These are phyloP conservation scores for Flueggea neowawraea DNA, from an alignment of 441 rosid genomes.

Conservation along the genomic window DNA sequence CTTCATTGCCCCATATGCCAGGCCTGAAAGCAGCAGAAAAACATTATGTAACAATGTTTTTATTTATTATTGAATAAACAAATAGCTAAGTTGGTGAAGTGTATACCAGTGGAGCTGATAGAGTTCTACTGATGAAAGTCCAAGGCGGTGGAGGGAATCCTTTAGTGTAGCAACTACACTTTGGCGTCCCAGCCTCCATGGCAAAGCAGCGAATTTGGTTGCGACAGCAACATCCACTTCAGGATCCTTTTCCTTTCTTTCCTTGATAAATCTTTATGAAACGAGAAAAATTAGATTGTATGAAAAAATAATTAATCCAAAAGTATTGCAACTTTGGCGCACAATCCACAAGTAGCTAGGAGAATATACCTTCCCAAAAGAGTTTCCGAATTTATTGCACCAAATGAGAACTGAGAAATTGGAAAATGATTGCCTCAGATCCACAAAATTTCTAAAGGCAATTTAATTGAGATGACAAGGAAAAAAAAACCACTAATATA, in stretches of 20 bases:
- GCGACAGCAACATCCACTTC: conserved; percentile 65
- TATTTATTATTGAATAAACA: background rate
- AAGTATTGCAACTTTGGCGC: background rate
- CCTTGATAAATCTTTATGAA: conserved; percentile 64
- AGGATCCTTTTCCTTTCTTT: conserved; percentile 60
- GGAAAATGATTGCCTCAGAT: background rate
- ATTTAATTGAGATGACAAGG: background rate
- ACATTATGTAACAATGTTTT: background rate
- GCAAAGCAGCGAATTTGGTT: conserved; percentile 95
- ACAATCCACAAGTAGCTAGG: conserved; percentile 1
- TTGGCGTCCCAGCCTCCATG: conserved; percentile 92
- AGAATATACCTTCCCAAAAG: conserved; percentile 72
- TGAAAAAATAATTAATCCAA: background rate
- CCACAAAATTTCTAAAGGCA: background rate
- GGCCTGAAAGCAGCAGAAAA: conserved; percentile 73
- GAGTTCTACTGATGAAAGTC: conserved; percentile 75
- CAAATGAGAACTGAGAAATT: conserved; percentile 51
- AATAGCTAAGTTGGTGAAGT: conserved; percentile 4
- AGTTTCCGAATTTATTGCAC: conserved; percentile 82
- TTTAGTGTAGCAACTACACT: conserved; percentile 82
- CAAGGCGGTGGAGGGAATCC: conserved; percentile 80
- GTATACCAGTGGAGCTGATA: conserved; percentile 95
- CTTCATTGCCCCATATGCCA: conserved; percentile 98
- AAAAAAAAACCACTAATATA: conserved; percentile 1
- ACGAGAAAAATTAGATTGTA: conserved; percentile 2